Percentiles rank a stretch among this genome's conserved stretches.
These are phyloP conservation scores for Boletus huronensis DNA, from an alignment of 768 basidiomycete species.

Conservation along the genomic window DNA sequence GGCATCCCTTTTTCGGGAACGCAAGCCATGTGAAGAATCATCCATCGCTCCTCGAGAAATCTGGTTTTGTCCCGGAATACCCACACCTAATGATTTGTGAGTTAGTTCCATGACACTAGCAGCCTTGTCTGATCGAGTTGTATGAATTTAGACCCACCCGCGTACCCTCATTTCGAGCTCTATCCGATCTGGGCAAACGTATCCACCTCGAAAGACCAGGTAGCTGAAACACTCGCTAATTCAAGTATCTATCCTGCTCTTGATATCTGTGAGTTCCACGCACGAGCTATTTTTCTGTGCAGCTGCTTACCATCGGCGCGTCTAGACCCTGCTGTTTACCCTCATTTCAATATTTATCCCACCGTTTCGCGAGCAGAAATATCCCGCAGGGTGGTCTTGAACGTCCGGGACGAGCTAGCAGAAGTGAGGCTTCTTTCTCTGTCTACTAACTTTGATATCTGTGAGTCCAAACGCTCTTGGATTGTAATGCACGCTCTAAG, in stretches of 20 bases:
- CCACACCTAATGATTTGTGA: conserved; percentile 30
- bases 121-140: conserved; percentile 3
- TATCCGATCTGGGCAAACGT: conserved; percentile 25
- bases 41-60: neutral
- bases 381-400: neutral
- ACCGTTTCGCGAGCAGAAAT: conserved; percentile 1
- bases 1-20: conserved; percentile 8
- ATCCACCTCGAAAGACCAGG: neutral
- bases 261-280: conserved; percentile 17
- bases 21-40: neutral
- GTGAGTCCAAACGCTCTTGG: conserved; percentile 25
- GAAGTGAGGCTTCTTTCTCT: conserved; percentile 6
- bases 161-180: conserved; percentile 33
- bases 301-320: conserved; percentile 17
- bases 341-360: conserved; percentile 43
- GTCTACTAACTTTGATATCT: conserved; percentile 29
- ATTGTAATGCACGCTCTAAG: neutral
- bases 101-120: neutral
- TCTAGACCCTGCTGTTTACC: conserved; percentile 41
- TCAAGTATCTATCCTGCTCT: conserved; percentile 23
- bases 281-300: neutral
- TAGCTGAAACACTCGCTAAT: neutral
- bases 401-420: neutral
- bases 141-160: conserved; percentile 12
- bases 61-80: conserved; percentile 15